A percentile compares a stretch with the other conserved stretches of the same genome.
phyloP scores from a whole-genome alignment of 2,329 filamentous ascomycete genomes.

The Alternaria sp. region DNA sequence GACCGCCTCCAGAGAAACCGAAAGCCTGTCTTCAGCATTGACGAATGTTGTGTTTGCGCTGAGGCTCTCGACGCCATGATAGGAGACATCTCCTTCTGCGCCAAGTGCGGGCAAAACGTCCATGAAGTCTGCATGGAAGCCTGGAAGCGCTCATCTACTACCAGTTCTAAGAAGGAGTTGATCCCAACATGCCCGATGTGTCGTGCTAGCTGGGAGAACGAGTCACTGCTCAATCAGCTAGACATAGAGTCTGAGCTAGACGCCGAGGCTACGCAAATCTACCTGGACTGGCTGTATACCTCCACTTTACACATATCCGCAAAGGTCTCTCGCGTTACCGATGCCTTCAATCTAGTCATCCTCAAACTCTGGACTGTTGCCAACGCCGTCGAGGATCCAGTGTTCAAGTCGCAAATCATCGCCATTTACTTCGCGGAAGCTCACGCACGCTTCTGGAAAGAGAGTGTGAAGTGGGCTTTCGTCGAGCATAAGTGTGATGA shows the following conservation, averaged over 20 bases:
- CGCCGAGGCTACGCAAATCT: slow-evolving; percentile 7
- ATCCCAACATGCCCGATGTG: slow-evolving; percentile 22
- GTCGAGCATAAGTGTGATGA: not conserved
- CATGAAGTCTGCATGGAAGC: slow-evolving; percentile 20
- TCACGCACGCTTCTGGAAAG: not conserved
- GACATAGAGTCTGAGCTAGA: not conserved
- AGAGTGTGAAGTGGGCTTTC: slow-evolving; percentile 2
- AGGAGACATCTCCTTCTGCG: slow-evolving; percentile 23
- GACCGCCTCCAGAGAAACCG: slow-evolving; percentile 18
- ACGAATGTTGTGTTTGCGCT: slow-evolving; percentile 27
- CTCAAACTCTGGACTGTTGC: slow-evolving; percentile 1
- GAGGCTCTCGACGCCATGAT: slow-evolving; percentile 8
- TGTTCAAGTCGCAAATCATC: not conserved
- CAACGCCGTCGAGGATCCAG: not conserved
- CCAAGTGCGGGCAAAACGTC: slow-evolving; percentile 23
- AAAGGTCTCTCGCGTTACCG: not conserved
- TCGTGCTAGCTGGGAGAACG: slow-evolving; percentile 14
- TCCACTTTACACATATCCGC: not conserved
- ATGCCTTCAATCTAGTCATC: not conserved
- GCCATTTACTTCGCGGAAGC: not conserved
- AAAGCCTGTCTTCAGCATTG: slow-evolving; percentile 11
- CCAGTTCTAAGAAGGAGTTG: not conserved
- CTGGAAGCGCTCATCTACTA: not conserved
- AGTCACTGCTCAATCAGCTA: not conserved
- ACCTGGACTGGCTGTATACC: slow-evolving; percentile 25